Conservation (phyloP, 805 yeast species). For the Schwanniomyces sp. region DNA sequence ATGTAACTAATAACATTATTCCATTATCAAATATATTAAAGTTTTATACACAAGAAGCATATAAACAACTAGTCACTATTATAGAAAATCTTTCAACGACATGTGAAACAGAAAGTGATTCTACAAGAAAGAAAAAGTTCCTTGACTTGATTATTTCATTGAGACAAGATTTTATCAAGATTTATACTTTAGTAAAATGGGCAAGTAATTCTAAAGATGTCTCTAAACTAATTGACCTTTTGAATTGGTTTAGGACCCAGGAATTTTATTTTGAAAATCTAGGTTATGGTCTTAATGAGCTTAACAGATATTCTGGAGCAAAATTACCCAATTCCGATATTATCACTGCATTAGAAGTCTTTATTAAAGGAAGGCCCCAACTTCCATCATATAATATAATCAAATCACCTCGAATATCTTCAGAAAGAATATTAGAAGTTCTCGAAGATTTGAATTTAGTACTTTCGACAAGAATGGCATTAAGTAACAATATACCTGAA, state of each 20-base stretch:
- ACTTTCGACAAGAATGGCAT: conserved; percentile 72
- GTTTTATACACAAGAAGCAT: conserved; percentile 60
- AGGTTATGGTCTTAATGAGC: conserved; percentile 65
- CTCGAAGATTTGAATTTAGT: conserved; percentile 70
- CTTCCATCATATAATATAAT: conserved; percentile 64
- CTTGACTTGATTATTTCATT: conserved; percentile 67
- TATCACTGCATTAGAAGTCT: conserved; percentile 82
- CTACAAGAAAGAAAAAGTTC: conserved; percentile 64
- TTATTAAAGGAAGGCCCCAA: conserved; percentile 74
- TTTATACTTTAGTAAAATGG: conserved; percentile 91
- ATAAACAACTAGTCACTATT: conserved; percentile 58
- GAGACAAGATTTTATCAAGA: conserved; percentile 79
- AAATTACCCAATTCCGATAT: conserved; percentile 91
- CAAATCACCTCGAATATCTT: conserved; percentile 48
- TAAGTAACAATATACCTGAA: conserved; percentile 61
- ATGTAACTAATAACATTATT: conserved; percentile 67
- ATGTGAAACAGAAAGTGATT: conserved; percentile 51
- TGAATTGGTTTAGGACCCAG: conserved; percentile 84
- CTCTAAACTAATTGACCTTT: conserved; percentile 74
- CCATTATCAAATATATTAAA: conserved; percentile 61
- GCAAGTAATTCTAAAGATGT: conserved; percentile 70
- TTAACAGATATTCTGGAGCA: conserved; percentile 79
- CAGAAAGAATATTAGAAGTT: conserved; percentile 57
- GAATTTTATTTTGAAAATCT: conserved; percentile 61
- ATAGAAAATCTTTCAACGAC: conserved; percentile 57